Percentiles rank a stretch among this genome's conserved stretches.
Conservation (phyloP, 495 filamentous ascomycete species). For the Aspergillus baeticus region DNA sequence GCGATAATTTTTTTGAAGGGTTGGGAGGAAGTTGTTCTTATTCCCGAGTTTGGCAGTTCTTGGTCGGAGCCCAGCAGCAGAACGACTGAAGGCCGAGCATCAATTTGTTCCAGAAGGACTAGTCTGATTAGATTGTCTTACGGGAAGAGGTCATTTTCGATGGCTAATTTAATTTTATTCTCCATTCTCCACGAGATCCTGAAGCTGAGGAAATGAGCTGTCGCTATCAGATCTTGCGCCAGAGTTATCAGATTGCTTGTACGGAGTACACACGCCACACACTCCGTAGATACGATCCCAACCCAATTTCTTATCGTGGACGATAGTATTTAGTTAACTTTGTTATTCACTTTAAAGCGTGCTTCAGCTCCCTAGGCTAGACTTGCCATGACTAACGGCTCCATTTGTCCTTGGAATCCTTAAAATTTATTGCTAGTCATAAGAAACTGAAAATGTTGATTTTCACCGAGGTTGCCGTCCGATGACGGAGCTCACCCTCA, state of each 20-base stretch:
- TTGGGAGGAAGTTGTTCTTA: slow-evolving; percentile 1
- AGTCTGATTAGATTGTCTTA: neutral
- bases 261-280: neutral
- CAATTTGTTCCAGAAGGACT: slow-evolving; percentile 4
- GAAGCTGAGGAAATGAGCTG: slow-evolving; percentile 1
- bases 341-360: neutral
- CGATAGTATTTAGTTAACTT: neutral
- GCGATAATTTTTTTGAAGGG: neutral
- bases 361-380: slow-evolving; percentile 4
- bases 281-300: neutral
- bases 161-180: neutral
- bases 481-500: slow-evolving; percentile 27
- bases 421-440: neutral
- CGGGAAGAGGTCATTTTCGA: neutral
- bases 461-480: slow-evolving; percentile 22
- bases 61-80: neutral
- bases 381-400: neutral
- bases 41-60: neutral
- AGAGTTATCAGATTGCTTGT: neutral
- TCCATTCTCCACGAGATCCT: slow-evolving; percentile 4
- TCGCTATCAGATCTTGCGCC: slow-evolving; percentile 6
- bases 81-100: neutral
- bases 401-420: no score
- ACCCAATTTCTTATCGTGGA: neutral
- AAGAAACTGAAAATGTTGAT: neutral